These are phyloP conservation scores for Ceraceosorus guamensis DNA, from an alignment of 1,284 basidiomycete species.

Conservation along the genomic window DNA sequence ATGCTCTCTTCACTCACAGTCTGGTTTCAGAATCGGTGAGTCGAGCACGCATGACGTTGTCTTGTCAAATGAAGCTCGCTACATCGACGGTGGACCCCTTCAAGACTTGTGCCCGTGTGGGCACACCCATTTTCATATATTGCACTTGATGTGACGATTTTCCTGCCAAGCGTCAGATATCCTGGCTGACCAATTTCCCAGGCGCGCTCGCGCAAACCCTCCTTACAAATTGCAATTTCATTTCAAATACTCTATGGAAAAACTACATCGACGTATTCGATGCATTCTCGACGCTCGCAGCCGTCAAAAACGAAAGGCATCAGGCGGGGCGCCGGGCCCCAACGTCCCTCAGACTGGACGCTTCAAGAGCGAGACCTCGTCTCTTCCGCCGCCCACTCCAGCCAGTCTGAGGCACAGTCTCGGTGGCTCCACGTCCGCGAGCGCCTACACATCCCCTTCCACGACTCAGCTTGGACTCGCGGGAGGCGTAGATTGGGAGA, in stretches of 20 bases:
- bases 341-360: too few relatives aligned
- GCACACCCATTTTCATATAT: not conserved
- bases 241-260: too few relatives aligned
- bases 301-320: too few relatives aligned
- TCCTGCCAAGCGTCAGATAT: not conserved
- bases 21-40: conserved; percentile 31
- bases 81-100: not conserved
- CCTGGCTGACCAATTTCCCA: not conserved
- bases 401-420: too few relatives aligned
- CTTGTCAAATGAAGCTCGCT: not conserved
- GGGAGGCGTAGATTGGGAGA: not conserved
- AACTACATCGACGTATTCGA: too few relatives aligned
- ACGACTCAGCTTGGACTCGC: not conserved
- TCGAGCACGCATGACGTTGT: not conserved
- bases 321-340: too few relatives aligned
- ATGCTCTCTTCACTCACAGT: conserved; percentile 6
- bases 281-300: too few relatives aligned
- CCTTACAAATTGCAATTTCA: not conserved
- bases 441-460: not conserved
- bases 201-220: not conserved
- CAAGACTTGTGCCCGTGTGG: not conserved
- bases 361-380: too few relatives aligned
- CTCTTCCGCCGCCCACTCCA: too few relatives aligned
- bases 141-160: not conserved
- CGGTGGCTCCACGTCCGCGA: too few relatives aligned